Evolutionary conservation across 495 filamentous ascomycete species (phyloP).

Genomic region (Durotheca rogersii): DNA sequence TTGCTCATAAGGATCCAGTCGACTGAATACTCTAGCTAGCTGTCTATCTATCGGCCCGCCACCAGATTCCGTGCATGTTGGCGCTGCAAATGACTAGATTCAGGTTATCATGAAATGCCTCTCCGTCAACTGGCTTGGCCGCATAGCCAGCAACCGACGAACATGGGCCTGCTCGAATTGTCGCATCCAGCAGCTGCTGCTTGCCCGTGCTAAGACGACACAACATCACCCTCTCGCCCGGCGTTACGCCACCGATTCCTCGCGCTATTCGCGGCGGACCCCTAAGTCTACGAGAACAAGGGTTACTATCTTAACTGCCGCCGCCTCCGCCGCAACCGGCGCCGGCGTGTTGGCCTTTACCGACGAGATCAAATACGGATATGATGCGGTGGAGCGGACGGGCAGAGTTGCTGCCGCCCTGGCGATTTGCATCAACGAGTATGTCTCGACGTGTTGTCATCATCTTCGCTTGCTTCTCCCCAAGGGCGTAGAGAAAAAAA

Average conservation of each 20-base stretch:
- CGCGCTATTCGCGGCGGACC: constrained; percentile 22
- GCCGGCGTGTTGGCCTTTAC: constrained; percentile 64
- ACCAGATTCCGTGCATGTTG: too few relatives aligned
- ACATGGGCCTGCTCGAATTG: constrained; percentile 48
- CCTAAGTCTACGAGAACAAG: constrained; percentile 17
- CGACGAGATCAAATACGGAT: constrained; percentile 71
- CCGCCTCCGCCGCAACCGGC: constrained; percentile 55
- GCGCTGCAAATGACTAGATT: constrained; percentile 18
- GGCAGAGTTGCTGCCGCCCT: constrained; percentile 77
- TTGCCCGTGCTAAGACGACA: constrained; percentile 22
- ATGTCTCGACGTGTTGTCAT: constrained; percentile 37
- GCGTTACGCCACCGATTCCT: constrained; percentile 34
- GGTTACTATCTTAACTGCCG: constrained; percentile 38
- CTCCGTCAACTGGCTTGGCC: constrained; percentile 32
- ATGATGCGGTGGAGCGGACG: constrained; percentile 71
- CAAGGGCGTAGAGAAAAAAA: too few relatives aligned
- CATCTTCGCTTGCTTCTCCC: not conserved
- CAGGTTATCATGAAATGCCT: constrained; percentile 35
- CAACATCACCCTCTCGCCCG: constrained; percentile 30
- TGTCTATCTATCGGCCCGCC: too few relatives aligned
- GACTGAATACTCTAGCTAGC: too few relatives aligned
- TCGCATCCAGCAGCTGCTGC: constrained; percentile 38
- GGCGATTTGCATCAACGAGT: constrained; percentile 88
- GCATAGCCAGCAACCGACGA: constrained; percentile 32
- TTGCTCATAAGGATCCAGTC: constrained; percentile 11